Percentiles rank a stretch among this genome's conserved stretches.
These are phyloP conservation scores for Nephelium lappaceum DNA, from an alignment of 345 rosid genomes.

Conservation along the genomic window DNA sequence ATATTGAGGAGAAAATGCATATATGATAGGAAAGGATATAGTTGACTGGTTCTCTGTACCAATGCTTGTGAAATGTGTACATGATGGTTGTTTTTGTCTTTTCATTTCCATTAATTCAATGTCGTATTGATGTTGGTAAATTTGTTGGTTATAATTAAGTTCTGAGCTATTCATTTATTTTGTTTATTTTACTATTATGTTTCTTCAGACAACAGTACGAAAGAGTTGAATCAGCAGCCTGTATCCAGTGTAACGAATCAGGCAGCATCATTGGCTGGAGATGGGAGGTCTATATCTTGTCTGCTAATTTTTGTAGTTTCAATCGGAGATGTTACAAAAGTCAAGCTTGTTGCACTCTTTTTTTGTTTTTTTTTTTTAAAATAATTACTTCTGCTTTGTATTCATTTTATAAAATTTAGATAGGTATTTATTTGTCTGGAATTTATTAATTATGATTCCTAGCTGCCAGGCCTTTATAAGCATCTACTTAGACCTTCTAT, in stretches of 20 bases:
- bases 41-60: not conserved
- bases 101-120: constrained; percentile 6
- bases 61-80: not conserved
- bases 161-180: not conserved
- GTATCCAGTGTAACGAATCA: constrained; percentile 34
- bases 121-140: not conserved
- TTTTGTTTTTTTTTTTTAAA: not conserved
- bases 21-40: not conserved
- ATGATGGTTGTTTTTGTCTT: not conserved
- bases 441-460: not conserved
- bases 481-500: not conserved
- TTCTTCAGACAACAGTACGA: constrained; percentile 59
- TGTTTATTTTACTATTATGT: constrained; percentile 18
- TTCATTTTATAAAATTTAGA: not conserved
- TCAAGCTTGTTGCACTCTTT: not conserved
- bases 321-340: not conserved
- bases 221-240: constrained; percentile 47
- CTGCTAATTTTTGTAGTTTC: constrained; percentile 15
- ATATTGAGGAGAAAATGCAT: too few relatives aligned
- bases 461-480: not conserved
- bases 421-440: not conserved
- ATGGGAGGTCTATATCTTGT: constrained; percentile 60
- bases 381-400: not conserved
- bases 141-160: not conserved
- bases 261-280: constrained; percentile 47